These are phyloP conservation scores for Polygonum aviculare DNA, from an alignment of 148 eudicot species.

Conservation along the genomic window DNA sequence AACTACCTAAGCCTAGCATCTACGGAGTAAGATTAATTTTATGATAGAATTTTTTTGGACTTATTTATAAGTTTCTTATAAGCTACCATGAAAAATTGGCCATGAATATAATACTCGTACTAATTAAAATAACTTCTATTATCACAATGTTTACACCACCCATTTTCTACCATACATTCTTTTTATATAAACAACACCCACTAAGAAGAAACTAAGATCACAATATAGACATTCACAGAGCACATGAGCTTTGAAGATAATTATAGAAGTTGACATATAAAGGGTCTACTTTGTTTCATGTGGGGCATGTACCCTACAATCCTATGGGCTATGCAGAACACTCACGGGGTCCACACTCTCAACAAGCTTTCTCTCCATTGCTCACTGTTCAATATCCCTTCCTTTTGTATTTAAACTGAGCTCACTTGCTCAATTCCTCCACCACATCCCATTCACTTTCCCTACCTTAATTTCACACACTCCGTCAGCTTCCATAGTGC, in stretches of 20 bases:
- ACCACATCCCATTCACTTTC: neutral
- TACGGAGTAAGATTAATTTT: too few species aligned
- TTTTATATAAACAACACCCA: too few species aligned
- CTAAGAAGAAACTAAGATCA: neutral
- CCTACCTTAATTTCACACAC: neutral
- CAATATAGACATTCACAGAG: neutral
- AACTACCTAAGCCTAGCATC: too few species aligned
- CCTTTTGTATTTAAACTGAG: constrained; percentile 3
- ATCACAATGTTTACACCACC: too few species aligned
- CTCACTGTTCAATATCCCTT: neutral
- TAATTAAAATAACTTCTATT: too few species aligned
- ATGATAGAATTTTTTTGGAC: too few species aligned
- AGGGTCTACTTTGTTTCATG: neutral
- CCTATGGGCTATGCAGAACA: neutral
- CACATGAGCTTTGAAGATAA: neutral
- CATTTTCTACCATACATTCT: too few species aligned
- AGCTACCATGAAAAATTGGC: too few species aligned
- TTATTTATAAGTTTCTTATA: too few species aligned
- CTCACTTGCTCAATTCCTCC: neutral
- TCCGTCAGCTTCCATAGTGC: neutral
- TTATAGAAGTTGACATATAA: neutral
- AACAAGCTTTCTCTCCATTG: neutral
- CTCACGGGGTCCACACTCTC: neutral
- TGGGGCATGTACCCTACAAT: neutral
- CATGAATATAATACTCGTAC: too few species aligned